Conservation (phyloP, 768 basidiomycete genomes). For the Terana coerulea region DNA sequence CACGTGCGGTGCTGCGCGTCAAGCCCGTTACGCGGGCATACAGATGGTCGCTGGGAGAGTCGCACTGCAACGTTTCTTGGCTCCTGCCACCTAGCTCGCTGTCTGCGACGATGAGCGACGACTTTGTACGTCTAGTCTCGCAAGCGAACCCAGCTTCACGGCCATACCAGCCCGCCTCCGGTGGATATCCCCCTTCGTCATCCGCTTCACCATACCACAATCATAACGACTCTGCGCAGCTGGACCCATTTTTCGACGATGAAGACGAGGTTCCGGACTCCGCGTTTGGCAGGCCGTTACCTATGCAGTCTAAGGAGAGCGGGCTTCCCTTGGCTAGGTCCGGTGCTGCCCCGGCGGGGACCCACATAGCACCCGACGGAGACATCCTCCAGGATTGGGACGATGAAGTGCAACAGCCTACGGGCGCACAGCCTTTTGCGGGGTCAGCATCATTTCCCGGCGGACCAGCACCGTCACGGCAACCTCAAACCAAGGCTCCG, state of each 20-base stretch:
- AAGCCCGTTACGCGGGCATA: conserved; percentile 2
- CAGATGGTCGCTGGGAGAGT: conserved; percentile 3
- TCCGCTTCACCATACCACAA: conserved; percentile 25
- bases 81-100: conserved; percentile 10
- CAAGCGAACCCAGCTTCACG: conserved; percentile 64
- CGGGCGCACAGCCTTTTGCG: conserved; percentile 20
- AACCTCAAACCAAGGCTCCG: conserved; percentile 9
- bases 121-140: conserved; percentile 71
- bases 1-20: conserved; percentile 6
- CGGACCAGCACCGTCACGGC: conserved; percentile 15
- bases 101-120: conserved; percentile 52
- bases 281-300: conserved; percentile 50
- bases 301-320: conserved; percentile 44
- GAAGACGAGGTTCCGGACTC: conserved; percentile 63
- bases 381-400: conserved; percentile 70
- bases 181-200: conserved; percentile 58
- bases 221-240: conserved; percentile 33
- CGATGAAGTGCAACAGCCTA: conserved; percentile 41
- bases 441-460: conserved; percentile 38
- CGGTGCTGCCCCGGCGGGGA: conserved; percentile 59
- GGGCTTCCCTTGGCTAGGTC: conserved; percentile 53
- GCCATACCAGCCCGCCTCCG: conserved; percentile 47
- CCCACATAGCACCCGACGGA: conserved; percentile 33
- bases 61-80: background rate
- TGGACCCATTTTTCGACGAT: conserved; percentile 91